Evolutionary conservation across 2,329 filamentous ascomycete species (phyloP).

Genomic region (Meredithiella fracta): DNA sequence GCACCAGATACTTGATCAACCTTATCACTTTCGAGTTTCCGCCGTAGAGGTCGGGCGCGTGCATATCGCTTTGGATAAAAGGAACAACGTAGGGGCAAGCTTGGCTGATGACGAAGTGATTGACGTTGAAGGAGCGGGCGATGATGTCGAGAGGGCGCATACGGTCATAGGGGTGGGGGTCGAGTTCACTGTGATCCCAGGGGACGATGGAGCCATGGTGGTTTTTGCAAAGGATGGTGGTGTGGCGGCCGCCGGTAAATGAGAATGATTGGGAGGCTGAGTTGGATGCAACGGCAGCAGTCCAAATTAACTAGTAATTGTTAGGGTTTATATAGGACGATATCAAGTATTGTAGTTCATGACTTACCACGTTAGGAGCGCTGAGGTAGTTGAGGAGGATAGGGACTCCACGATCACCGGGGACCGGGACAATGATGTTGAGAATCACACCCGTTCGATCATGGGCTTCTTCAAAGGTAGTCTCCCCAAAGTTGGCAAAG

Average conservation of each 20-base stretch:
- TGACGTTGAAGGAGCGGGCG: slow-evolving; percentile 61
- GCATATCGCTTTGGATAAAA: slow-evolving; percentile 66
- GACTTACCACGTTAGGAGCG: slow-evolving; percentile 72
- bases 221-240: slow-evolving; percentile 60
- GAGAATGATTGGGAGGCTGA: slow-evolving; percentile 47
- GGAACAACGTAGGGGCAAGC: slow-evolving; percentile 79
- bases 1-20: slow-evolving; percentile 41
- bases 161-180: slow-evolving; percentile 12
- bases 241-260: slow-evolving; percentile 47
- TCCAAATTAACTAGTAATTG: slow-evolving; percentile 53
- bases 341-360: neutral
- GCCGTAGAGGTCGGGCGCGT: slow-evolving; percentile 49
- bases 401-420: slow-evolving; percentile 57
- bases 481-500: slow-evolving; percentile 65
- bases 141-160: slow-evolving; percentile 14
- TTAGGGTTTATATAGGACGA: neutral
- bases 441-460: slow-evolving; percentile 68
- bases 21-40: slow-evolving; percentile 42
- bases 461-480: slow-evolving; percentile 90
- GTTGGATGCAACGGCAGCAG: slow-evolving; percentile 62
- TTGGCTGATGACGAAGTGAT: slow-evolving; percentile 90
- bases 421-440: slow-evolving; percentile 79
- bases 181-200: slow-evolving; percentile 30
- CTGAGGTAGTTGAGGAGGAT: slow-evolving; percentile 84
- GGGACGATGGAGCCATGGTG: slow-evolving; percentile 54